Evolutionary conservation across 768 basidiomycete species (phyloP).

Genomic region (Strobilomyces confusus): DNA sequence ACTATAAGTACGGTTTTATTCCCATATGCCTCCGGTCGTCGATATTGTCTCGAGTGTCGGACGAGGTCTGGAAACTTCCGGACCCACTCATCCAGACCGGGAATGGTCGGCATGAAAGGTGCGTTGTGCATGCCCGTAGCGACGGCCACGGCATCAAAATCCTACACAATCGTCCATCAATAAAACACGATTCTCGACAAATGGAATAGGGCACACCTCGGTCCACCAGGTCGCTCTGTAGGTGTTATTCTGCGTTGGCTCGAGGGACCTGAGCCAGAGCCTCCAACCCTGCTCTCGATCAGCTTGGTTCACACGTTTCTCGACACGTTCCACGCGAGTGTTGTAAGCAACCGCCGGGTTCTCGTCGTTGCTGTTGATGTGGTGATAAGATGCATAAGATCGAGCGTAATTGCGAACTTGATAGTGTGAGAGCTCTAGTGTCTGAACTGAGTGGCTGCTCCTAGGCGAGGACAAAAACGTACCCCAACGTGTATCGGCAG

Average conservation of each 20-base stretch:
- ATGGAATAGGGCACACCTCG: constrained; percentile 1
- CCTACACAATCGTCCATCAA: not conserved
- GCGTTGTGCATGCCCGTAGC: constrained; percentile 10
- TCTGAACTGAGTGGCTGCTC: not conserved
- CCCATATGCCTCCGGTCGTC: constrained; percentile 33
- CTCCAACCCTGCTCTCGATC: constrained; percentile 9
- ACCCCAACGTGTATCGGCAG: constrained; percentile 15
- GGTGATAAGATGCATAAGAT: constrained; percentile 13
- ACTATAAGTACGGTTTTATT: constrained; percentile 41
- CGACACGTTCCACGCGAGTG: constrained; percentile 44
- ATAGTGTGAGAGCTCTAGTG: constrained; percentile 31
- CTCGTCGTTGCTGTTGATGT: constrained; percentile 31
- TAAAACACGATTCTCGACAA: not conserved
- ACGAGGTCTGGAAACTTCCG: constrained; percentile 32
- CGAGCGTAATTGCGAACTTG: constrained; percentile 32
- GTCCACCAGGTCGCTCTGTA: constrained; percentile 33
- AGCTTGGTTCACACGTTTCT: constrained; percentile 32
- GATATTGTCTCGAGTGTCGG: constrained; percentile 37
- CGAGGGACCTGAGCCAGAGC: constrained; percentile 7
- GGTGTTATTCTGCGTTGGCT: constrained; percentile 6
- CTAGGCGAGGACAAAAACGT: not conserved
- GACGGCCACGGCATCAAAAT: constrained; percentile 16
- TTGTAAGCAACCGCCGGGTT: constrained; percentile 39
- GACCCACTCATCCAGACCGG: constrained; percentile 11
- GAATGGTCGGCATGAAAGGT: constrained; percentile 15